phyloP scores from a whole-genome alignment of 1,139 yeast genomes.

The Zhuliangozyma parablackwelliae region DNA sequence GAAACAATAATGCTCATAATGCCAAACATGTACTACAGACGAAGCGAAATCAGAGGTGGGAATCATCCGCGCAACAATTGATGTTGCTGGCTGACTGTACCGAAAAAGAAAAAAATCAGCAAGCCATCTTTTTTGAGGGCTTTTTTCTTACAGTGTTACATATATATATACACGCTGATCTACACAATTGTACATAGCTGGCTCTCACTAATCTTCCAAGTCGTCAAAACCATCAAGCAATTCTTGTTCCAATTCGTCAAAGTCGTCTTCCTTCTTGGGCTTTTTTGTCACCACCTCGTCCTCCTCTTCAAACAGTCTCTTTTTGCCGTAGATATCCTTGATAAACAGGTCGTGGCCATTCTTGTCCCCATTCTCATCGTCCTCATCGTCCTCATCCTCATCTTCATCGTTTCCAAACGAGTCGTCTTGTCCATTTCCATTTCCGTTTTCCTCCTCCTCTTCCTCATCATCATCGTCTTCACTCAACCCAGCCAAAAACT shows the following conservation, averaged over 20 bases:
- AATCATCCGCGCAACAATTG: too few species aligned
- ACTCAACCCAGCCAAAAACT: conserved; percentile 52
- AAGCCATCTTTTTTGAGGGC: background rate
- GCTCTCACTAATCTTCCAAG: conserved; percentile 21
- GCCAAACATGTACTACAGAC: too few species aligned
- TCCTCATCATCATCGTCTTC: conserved; percentile 43
- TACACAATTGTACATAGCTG: background rate
- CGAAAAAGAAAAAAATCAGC: too few species aligned
- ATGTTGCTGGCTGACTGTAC: too few species aligned
- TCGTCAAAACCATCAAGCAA: conserved; percentile 45
- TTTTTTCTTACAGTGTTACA: background rate
- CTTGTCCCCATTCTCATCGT: conserved; percentile 6
- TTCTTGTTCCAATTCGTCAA: conserved; percentile 46
- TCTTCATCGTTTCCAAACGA: conserved; percentile 8
- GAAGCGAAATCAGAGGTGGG: too few species aligned
- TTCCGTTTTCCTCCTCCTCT: conserved; percentile 15
- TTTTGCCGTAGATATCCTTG: conserved; percentile 25
- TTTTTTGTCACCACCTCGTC: conserved; percentile 8
- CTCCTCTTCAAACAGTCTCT: conserved; percentile 16
- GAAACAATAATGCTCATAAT: too few species aligned
- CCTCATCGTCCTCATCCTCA: conserved; percentile 14
- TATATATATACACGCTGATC: too few species aligned
- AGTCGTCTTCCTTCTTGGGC: conserved; percentile 14
- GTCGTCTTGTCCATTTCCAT: conserved; percentile 1
- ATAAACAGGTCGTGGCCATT: conserved; percentile 25